phyloP scores from a whole-genome alignment of 139 green algal genomes.

The Chloropicon primus region DNA sequence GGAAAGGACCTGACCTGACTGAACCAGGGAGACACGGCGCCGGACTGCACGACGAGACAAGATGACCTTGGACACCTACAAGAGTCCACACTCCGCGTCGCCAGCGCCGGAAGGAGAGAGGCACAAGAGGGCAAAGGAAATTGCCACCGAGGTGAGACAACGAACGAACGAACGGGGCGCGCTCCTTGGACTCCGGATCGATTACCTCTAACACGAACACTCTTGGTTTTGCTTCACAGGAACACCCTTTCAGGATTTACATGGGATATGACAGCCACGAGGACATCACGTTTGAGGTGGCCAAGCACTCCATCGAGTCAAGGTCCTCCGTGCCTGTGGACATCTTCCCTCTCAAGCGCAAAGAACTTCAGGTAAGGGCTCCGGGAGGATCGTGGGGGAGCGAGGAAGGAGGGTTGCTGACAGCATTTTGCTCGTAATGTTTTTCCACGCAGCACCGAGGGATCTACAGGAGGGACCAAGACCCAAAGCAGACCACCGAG shows the following conservation, averaged over 20 bases:
- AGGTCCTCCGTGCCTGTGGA: slow-evolving; percentile 16
- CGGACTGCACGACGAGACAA: no score
- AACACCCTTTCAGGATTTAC: slow-evolving; percentile 18
- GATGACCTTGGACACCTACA: no score
- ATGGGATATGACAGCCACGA: slow-evolving; percentile 27
- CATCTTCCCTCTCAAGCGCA: slow-evolving; percentile 17
- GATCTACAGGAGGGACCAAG: slow-evolving; percentile 16
- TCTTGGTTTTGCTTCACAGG: no score
- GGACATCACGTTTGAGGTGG: slow-evolving; percentile 22
- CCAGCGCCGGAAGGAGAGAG: background rate
- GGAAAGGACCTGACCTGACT: no score
- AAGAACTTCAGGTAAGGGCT: slow-evolving; percentile 5
- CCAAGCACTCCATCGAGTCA: slow-evolving; percentile 19
- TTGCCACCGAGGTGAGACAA: background rate
- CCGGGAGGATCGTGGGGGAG: no score
- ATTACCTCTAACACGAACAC: no score
- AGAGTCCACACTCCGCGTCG: no score
- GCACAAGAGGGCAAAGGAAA: background rate
- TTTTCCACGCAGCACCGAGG: background rate
- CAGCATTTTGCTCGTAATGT: no score
- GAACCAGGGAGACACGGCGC: no score
- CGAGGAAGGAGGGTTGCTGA: no score
- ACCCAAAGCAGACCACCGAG: slow-evolving; percentile 24
- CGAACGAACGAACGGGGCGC: no score
- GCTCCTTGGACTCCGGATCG: no score